phyloP scores from a whole-genome alignment of 1,284 basidiomycete genomes.

The Schizophyllum commune region DNA sequence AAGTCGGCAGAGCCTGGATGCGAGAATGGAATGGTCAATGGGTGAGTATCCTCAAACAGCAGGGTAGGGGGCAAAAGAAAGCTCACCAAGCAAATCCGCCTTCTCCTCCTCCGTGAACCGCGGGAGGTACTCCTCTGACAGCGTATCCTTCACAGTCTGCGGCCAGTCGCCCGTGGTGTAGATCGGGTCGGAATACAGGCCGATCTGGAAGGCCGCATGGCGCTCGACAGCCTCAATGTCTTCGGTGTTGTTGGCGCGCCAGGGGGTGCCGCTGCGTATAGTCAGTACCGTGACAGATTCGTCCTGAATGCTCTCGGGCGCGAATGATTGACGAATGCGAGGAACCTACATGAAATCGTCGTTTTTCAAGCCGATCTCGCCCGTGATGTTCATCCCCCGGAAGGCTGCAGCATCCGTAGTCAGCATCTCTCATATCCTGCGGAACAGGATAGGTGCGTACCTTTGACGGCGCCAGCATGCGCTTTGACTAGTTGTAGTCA shows the following conservation, averaged over 20 bases:
- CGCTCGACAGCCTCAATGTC: slow-evolving; percentile 36
- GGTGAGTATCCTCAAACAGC: no score
- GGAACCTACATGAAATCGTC: slow-evolving; percentile 35
- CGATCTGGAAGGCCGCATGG: slow-evolving; percentile 38
- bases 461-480: slow-evolving; percentile 39
- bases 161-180: slow-evolving; percentile 43
- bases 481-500: slow-evolving; percentile 30
- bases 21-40: not conserved
- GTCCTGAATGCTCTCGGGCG: no score
- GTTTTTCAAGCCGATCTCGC: slow-evolving; percentile 41
- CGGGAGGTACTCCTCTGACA: slow-evolving; percentile 35
- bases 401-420: slow-evolving; percentile 23
- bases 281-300: no score
- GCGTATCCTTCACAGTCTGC: slow-evolving; percentile 33
- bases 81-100: slow-evolving; percentile 28
- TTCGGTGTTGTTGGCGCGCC: slow-evolving; percentile 35
- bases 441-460: slow-evolving; percentile 12
- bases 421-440: not conserved
- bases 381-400: slow-evolving; percentile 35
- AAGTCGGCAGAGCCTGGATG: slow-evolving; percentile 34
- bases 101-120: slow-evolving; percentile 36
- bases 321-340: not conserved
- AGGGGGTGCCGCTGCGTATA: slow-evolving; percentile 31
- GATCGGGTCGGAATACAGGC: slow-evolving; percentile 35
- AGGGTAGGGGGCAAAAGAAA: not conserved